Evolutionary conservation across 306 rosid genomes (phyloP).

Genomic region (Calophaca sinica): DNA sequence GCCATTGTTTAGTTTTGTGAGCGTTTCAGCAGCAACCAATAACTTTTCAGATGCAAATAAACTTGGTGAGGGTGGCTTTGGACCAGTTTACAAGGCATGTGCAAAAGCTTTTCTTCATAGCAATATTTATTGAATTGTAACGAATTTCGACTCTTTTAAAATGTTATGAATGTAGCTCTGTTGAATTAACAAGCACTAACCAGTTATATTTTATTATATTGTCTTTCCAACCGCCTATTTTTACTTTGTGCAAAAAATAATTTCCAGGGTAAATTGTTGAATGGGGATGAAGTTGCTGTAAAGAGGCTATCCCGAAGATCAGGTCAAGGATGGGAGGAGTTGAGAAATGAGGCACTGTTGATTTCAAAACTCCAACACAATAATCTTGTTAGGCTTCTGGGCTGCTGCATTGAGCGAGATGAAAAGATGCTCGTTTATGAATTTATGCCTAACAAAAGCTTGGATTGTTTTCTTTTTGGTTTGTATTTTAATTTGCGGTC

Average conservation of each 20-base stretch:
- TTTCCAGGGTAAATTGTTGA: slow-evolving; percentile 42
- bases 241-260: no score
- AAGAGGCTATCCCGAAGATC: slow-evolving; percentile 50
- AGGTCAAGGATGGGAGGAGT: slow-evolving; percentile 57
- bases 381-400: slow-evolving; percentile 38
- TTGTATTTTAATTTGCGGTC: neutral
- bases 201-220: no score
- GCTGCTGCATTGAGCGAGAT: no score
- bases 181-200: neutral
- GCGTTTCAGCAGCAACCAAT: slow-evolving; percentile 50
- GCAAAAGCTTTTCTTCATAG: neutral
- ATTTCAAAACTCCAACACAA: slow-evolving; percentile 57
- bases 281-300: slow-evolving; percentile 51
- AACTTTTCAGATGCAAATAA: slow-evolving; percentile 46
- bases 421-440: no score
- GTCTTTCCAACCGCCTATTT: no score
- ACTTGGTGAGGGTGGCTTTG: slow-evolving; percentile 60
- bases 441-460: slow-evolving; percentile 24
- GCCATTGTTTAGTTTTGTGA: slow-evolving; percentile 52
- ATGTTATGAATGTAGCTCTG: neutral
- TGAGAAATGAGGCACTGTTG: slow-evolving; percentile 46
- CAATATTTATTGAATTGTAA: neutral
- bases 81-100: slow-evolving; percentile 55
- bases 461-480: slow-evolving; percentile 53
- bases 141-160: neutral